phyloP scores from a whole-genome alignment of 2,329 filamentous ascomycete genomes.

The Byssoonygena ceratinophila region DNA sequence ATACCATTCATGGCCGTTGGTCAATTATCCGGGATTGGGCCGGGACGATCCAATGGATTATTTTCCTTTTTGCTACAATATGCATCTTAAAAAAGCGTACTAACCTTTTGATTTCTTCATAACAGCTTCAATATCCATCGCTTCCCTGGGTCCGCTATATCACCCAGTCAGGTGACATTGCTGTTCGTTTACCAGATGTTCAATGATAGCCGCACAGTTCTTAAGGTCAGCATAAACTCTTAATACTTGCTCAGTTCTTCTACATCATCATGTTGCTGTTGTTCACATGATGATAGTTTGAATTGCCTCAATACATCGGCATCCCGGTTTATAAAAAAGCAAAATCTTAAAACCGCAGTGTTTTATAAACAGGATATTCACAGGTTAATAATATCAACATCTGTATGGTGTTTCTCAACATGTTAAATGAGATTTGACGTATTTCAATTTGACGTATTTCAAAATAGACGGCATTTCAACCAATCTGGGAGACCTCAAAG shows the following conservation, averaged over 20 bases:
- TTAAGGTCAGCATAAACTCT: not conserved
- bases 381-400: too few relatives aligned
- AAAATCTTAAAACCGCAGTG: too few relatives aligned
- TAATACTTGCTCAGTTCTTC: not conserved
- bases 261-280: not conserved
- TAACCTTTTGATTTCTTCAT: not conserved
- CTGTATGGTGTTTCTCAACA: too few relatives aligned
- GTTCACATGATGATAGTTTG: not conserved
- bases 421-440: too few relatives aligned
- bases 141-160: slow-evolving; percentile 98
- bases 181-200: slow-evolving; percentile 84
- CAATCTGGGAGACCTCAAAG: too few relatives aligned
- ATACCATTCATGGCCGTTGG: not conserved
- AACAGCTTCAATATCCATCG: slow-evolving; percentile 89
- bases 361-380: too few relatives aligned
- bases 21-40: not conserved
- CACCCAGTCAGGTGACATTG: slow-evolving; percentile 94
- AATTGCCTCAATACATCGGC: too few relatives aligned
- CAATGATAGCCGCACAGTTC: slow-evolving; percentile 42
- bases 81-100: not conserved
- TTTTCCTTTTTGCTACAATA: not conserved
- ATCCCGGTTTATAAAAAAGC: not conserved
- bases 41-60: not conserved
- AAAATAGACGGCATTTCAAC: too few relatives aligned
- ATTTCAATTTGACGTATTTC: not conserved